Evolutionary conservation across 108 stramenopile species (phyloP), one percentile per base, ranked within the genome.

Genomic region (Cyclotella sp.): DNA sequence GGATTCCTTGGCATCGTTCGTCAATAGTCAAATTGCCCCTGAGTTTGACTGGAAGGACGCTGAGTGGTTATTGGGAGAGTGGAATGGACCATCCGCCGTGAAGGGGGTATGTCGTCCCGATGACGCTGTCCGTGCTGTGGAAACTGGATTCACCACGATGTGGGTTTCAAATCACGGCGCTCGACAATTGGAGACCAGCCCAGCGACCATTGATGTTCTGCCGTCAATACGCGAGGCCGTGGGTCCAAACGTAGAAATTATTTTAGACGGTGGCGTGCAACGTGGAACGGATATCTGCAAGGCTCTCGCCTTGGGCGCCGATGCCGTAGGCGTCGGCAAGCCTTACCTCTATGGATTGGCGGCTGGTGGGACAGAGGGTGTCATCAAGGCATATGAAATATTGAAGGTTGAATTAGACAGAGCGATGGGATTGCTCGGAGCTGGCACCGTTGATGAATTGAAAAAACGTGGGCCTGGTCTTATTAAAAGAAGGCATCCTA

Each of bases 141-240:
- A 96, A 57, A 89, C 88, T 73, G 97, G 97, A n/a, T 97, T 97
- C 81, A 92, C 96, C 24, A 93, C 87, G 39, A 97, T 99, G 78
- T 98, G 97, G 98, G 93, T 99, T 29, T 97, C 96, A 52, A 98
- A 99, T 79, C 98, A 99, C 80, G 98, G 98, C 26, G 97, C 96
- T 16, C 88, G 98, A 72, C 98, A 99, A 81, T 86, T 99, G 26
- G 98, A 99, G 67, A 97, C 97, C 29, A 89, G 89, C 12, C 95
- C 96, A 0, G 96, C 98, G 11, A 97, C 97, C 27, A 97, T 97
- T 75, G 97, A 98, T 75, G 94, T 97, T 1, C 83, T 99, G 9
- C 98, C 98, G 4, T 94, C 94, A 40, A 96, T 96, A 63, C 93
- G 97, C 49, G 95, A 89, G 77, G 92, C 91, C 15, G 98, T 97